Evolutionary conservation across 331 rosid species (phyloP).

Genomic region (Arachis monticola): DNA sequence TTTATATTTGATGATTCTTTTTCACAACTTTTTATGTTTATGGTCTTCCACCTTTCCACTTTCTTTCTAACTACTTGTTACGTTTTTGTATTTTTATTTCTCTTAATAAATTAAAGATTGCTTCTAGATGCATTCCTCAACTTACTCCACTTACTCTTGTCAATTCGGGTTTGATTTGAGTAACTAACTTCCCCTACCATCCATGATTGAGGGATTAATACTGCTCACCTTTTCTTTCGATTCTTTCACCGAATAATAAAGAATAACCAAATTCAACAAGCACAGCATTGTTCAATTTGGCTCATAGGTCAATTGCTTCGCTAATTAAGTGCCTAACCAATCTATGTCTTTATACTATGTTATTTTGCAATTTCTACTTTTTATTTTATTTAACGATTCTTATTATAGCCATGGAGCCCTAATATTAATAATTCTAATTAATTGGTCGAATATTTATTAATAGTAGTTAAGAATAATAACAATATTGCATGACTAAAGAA

Average conservation of each 20-base stretch:
- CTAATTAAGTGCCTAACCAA: background rate
- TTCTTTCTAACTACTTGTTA: constrained; percentile 22
- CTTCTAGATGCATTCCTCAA: constrained; percentile 49
- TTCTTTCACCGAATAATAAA: constrained; percentile 17
- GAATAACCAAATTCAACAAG: background rate
- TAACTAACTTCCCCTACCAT: constrained; percentile 54
- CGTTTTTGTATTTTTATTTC: constrained; percentile 7
- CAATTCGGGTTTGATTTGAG: constrained; percentile 37
- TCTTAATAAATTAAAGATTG: background rate
- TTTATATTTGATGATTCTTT: constrained; percentile 33
- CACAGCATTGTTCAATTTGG: no score
- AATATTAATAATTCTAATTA: background rate
- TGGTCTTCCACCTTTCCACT: constrained; percentile 43
- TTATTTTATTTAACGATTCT: background rate
- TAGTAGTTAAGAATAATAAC: background rate
- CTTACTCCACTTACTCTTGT: constrained; percentile 55
- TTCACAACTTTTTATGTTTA: constrained; percentile 20
- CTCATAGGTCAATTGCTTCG: no score
- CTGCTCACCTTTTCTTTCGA: background rate
- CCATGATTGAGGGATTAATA: constrained; percentile 20
- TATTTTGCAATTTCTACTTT: background rate
- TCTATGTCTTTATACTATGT: background rate
- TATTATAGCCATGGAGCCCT: background rate
- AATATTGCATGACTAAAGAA: background rate
- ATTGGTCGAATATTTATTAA: background rate